Conservation (phyloP, 75 land plant species). For the Gnetum montanum region DNA sequence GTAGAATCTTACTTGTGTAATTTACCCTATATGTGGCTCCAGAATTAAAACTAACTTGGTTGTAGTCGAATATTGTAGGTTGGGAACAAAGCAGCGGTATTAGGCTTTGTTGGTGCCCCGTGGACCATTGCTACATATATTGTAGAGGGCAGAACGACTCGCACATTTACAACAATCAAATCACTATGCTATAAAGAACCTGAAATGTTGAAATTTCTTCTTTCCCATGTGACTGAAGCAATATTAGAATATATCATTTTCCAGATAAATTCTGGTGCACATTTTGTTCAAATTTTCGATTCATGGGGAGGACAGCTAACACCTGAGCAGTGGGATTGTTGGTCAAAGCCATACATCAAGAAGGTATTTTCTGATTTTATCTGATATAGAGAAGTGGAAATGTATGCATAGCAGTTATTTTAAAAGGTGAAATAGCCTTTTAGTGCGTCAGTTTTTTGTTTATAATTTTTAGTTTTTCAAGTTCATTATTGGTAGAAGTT, state of each 20-base stretch:
- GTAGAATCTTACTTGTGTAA: constrained; percentile 1
- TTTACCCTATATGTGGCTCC: neutral
- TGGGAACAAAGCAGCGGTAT: constrained; percentile 69
- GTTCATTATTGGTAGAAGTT: too few relatives aligned
- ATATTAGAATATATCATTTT: constrained; percentile 77
- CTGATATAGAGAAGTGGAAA: too few relatives aligned
- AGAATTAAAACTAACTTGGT: constrained; percentile 1
- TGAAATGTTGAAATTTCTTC: constrained; percentile 51
- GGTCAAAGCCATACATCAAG: constrained; percentile 93
- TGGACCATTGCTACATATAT: constrained; percentile 99
- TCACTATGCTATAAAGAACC: constrained; percentile 87
- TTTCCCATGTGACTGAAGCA: constrained; percentile 69
- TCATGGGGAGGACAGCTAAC: constrained; percentile 99
- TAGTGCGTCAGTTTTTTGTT: too few relatives aligned
- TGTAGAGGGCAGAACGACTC: constrained; percentile 86
- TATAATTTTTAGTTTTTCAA: too few relatives aligned
- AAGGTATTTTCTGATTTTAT: constrained; percentile 37
- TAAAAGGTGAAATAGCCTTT: too few relatives aligned
- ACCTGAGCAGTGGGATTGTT: constrained; percentile 83
- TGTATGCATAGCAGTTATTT: too few relatives aligned
- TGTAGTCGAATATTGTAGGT: constrained; percentile 40
- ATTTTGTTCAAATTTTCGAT: constrained; percentile 96
- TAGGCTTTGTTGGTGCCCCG: constrained; percentile 97
- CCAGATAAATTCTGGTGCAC: constrained; percentile 90
- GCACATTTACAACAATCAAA: constrained; percentile 86